Evolutionary conservation across 257 asterid species (phyloP).

Genomic region (Echites panduratus): DNA sequence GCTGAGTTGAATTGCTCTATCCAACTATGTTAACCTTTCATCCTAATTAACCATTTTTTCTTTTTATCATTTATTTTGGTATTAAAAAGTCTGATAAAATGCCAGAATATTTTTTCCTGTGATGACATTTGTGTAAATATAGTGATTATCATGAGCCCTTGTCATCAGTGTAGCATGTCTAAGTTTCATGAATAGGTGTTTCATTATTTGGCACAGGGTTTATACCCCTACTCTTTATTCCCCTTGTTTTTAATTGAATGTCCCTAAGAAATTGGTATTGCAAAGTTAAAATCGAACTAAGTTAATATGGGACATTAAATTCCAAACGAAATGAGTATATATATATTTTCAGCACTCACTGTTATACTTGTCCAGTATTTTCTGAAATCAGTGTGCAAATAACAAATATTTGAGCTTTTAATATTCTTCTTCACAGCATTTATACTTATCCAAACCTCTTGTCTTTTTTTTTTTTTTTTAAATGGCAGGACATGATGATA

Average conservation of each 20-base stretch:
- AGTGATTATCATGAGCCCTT: background rate
- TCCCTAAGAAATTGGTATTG: no score
- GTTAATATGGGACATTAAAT: no score
- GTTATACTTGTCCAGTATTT: background rate
- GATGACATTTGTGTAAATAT: background rate
- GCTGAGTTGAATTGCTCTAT: background rate
- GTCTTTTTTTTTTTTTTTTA: background rate
- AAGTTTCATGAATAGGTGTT: background rate
- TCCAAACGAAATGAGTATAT: no score
- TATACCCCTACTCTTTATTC: background rate
- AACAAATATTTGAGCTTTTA: background rate
- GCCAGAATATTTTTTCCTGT: background rate
- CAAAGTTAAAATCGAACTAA: no score
- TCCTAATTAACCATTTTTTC: no score
- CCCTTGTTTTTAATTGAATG: no score
- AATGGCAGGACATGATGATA: slow-evolving; percentile 71
- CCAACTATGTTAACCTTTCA: no score
- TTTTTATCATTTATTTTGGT: no score
- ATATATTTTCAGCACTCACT: no score
- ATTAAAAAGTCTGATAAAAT: no score
- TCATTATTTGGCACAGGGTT: no score
- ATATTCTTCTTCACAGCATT: no score
- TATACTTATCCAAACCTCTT: slow-evolving; percentile 12
- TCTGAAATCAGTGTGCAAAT: background rate
- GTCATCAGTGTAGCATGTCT: background rate